Evolutionary conservation across 2,329 filamentous ascomycete species (phyloP).

Genomic region (Colletotrichum cordylinicola): DNA sequence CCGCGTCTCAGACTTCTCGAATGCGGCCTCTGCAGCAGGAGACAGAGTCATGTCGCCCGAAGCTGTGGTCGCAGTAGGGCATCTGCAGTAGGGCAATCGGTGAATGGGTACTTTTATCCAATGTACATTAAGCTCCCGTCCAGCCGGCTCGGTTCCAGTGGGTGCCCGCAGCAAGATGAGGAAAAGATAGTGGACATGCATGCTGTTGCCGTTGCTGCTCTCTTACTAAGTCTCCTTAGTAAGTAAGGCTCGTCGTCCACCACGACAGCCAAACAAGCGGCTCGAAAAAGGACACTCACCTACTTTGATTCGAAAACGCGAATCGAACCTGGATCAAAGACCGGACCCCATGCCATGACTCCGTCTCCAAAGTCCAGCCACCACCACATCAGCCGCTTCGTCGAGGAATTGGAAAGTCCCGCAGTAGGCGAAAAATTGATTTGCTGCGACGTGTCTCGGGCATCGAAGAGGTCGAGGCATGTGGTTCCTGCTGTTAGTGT

Average conservation of each 20-base stretch:
- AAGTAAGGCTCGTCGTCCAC: neutral
- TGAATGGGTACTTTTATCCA: neutral
- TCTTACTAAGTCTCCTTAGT: neutral
- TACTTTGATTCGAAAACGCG: neutral
- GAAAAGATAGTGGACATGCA: neutral
- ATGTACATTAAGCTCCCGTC: neutral
- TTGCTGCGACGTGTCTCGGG: neutral
- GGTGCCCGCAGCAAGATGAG: neutral
- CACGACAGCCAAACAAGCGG: neutral
- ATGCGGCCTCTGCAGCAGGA: neutral
- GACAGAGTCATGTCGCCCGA: constrained; percentile 1
- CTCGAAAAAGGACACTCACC: neutral
- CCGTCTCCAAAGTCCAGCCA: neutral
- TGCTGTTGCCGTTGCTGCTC: neutral
- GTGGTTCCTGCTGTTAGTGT: neutral
- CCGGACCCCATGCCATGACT: neutral
- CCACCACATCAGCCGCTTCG: neutral
- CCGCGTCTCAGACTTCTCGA: neutral
- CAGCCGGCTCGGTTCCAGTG: constrained; percentile 8
- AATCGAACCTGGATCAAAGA: neutral
- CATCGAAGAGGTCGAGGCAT: neutral
- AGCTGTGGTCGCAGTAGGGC: neutral
- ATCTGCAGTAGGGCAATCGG: neutral
- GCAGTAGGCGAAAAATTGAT: neutral
- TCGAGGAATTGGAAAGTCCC: neutral